Evolutionary conservation across 2,329 filamentous ascomycete genomes (phyloP), one percentile per base, ranked within the genome.

Genomic region (Chaetomium globosum): DNA sequence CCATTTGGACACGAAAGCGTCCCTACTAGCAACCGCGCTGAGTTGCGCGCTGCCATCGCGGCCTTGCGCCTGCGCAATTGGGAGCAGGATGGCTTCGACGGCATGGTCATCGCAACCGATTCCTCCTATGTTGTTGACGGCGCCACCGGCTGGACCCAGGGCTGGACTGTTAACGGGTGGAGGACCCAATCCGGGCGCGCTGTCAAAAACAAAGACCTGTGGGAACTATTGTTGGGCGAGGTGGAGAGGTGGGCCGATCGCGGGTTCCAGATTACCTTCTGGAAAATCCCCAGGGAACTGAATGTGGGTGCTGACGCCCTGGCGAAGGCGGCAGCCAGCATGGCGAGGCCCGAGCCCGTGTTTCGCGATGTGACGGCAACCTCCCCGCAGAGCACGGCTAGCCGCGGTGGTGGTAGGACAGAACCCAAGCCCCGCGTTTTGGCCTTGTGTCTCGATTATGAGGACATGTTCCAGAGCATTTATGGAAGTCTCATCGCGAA

Each of bases 141-240:
- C 6, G 73, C 79, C 12, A 83, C 80, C 0, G 28, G 26, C 9
- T 64, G 61, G 61, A 10, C 36, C 36, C 54, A 36, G 16, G 26
- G 48, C 21, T 64, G 61, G 61, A 7, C 59, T 3, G 48, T 33
- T 8, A 59, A 59, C n/a, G 55, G 61, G 4, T 59, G 61, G 63
- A 77, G 52, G 63, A 80, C 74, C 4, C 66, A 59, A 0, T 65
- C 58, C 1, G 72, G 75, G 0, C 68, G 21, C 1, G 63, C 70
- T 0, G 80, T 85, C 54, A 79, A 80, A 69, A 85, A 85, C 66
- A 74, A 71, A 63, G 82, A 87, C 65, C 65, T 86, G 26, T 86
- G 84, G 82, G 73, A 83, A 68, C 65, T 73, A 19, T 71, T 86
- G 1, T 72, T 84, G 46, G 61, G 64, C 23, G 53, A 68, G 52